Evolutionary conservation across 345 rosid species (phyloP).

Genomic region (Eucalyptus sp.): DNA sequence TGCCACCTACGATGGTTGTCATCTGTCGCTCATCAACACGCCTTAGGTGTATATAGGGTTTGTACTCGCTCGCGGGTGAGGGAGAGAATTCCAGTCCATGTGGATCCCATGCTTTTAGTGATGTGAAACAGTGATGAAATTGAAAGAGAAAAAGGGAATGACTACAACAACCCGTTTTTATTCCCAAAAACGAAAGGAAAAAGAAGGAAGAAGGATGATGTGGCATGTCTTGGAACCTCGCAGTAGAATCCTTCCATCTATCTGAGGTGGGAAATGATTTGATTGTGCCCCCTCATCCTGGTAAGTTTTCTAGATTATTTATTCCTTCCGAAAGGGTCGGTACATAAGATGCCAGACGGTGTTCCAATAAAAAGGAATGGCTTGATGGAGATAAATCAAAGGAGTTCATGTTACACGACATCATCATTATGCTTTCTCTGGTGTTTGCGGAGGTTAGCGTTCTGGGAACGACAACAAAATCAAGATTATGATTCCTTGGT

Average conservation of each 20-base stretch:
- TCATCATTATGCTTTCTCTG: background rate
- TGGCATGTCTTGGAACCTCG: background rate
- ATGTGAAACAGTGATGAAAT: background rate
- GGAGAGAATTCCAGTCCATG: background rate
- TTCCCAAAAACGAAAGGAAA: background rate
- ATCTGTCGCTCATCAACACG: background rate
- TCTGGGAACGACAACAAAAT: background rate
- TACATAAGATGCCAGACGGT: background rate
- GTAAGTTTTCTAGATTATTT: background rate
- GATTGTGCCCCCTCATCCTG: background rate
- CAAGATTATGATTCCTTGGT: background rate
- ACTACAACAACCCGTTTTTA: background rate
- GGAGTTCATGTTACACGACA: background rate
- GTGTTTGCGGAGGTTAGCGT: background rate
- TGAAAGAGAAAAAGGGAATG: background rate
- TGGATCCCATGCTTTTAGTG: background rate
- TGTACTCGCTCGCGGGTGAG: background rate
- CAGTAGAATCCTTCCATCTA: background rate
- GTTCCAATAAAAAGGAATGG: background rate
- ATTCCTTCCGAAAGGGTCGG: background rate
- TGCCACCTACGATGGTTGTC: background rate
- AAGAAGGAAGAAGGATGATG: background rate
- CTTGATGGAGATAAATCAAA: background rate
- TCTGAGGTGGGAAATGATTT: background rate
- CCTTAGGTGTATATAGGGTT: background rate